Base-by-base conservation (phyloP, 1,284 basidiomycete species). In the Amylostereum chailletii region DNA sequence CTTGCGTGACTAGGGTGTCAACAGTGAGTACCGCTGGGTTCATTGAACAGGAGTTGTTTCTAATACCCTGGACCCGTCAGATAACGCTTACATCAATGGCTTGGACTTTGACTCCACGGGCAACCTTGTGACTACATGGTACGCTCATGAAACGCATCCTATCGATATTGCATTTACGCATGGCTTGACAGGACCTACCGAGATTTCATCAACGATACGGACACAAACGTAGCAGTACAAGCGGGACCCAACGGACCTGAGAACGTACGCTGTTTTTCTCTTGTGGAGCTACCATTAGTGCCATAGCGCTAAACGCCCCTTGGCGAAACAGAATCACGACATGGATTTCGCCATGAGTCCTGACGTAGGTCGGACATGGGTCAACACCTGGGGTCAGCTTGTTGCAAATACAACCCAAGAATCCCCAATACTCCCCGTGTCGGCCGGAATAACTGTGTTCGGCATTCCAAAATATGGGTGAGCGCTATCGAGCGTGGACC, bases 191-290 rank as follows among this genome's bases (percentile, higher is more conserved):
- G 69, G 70, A 71, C 70, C 10, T 74, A 72, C 50, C 65, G 70
- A 4, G 71, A 72, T 57, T 73, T 66, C 50, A 66, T 72, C 5
- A 68, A 71, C 43, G 70, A 71, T 47, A 68, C 62, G 5, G 68
- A 67, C 5, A 58, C 66, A 46, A 56, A 66, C 46, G 67, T 71
- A 29, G 67, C 70, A 10, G 66, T 72, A 10, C 58, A 74, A 56
- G 71, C 71, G 5, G 71, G 71, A 0, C 71, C 71, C 0, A 74
- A 74, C 50, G 71, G 71, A 3, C 71, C 71, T 6, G 71, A 71
- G 51, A 73, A 73, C 51, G 70, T 69, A 34, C 7, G 62, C 19
- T 45, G 26, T 11, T 4, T 43, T 38, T 42, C 29, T 43, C 19
- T 41, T 9, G 7, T 42, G 19, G 5, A 11, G 30, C 31, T 33